Percentiles rank a stretch among this genome's conserved stretches.
These are phyloP conservation scores for Solanum bukasovii DNA, from an alignment of 257 asterid genomes.

Conservation along the genomic window DNA sequence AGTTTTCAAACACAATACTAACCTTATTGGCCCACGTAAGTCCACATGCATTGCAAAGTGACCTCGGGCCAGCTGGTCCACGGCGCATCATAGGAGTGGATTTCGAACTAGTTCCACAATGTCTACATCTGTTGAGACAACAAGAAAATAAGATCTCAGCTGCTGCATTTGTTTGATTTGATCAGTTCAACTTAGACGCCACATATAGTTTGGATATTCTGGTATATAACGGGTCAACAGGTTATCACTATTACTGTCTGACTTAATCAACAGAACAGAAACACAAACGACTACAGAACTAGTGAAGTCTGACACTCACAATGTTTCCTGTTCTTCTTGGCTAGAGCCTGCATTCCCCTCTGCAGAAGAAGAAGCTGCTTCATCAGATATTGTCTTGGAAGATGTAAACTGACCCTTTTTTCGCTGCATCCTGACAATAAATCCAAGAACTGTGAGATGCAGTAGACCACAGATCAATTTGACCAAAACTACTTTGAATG, in stretches of 20 bases:
- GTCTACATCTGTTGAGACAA: slow-evolving; percentile 42
- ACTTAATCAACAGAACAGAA: neutral
- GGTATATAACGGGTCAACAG: neutral
- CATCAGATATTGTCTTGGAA: slow-evolving; percentile 48
- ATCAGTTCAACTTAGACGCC: neutral
- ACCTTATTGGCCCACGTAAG: slow-evolving; percentile 92
- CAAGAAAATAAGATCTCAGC: neutral
- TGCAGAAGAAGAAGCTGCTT: slow-evolving; percentile 46
- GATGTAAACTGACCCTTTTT: slow-evolving; percentile 76
- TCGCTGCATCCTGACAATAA: slow-evolving; percentile 54
- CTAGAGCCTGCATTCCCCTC: slow-evolving; percentile 65
- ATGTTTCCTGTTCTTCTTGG: slow-evolving; percentile 22
- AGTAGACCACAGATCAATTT: neutral
- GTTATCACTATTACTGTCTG: neutral
- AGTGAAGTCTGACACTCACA: neutral
- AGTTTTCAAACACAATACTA: neutral
- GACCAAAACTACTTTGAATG: neutral
- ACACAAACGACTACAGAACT: neutral
- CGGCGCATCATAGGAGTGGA: slow-evolving; percentile 85
- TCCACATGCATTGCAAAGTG: slow-evolving; percentile 86
- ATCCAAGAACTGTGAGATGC: neutral
- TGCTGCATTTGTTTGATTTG: neutral
- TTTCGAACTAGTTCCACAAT: slow-evolving; percentile 63
- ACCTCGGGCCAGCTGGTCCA: slow-evolving; percentile 82
- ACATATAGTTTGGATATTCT: neutral